Conservation (phyloP, 73 alveolate species). For the Uronychia binucleata region DNA sequence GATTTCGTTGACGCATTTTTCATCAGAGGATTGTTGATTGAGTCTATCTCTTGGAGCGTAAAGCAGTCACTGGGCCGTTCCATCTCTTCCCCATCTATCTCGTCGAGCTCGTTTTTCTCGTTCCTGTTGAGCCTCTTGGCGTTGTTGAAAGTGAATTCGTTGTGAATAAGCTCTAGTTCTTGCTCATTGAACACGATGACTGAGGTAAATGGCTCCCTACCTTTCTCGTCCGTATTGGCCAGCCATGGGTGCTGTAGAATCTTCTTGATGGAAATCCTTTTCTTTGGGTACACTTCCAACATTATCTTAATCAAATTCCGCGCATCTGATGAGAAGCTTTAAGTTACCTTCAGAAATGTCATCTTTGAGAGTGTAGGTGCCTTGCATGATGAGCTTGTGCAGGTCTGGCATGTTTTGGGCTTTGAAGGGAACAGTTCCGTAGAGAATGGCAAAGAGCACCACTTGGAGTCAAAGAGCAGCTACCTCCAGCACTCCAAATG, state of each 20-base stretch:
- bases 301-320: constrained; percentile 11
- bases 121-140: constrained; percentile 26
- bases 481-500: constrained; percentile 69
- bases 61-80: too few species aligned
- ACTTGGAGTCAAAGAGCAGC: constrained; percentile 6
- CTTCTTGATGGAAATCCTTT: constrained; percentile 75
- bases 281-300: constrained; percentile 57
- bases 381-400: constrained; percentile 49
- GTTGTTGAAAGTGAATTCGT: constrained; percentile 29
- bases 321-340: too few species aligned
- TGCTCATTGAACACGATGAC: constrained; percentile 27
- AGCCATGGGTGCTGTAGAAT: constrained; percentile 83
- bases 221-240: constrained; percentile 43
- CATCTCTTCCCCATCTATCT: not conserved
- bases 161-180: constrained; percentile 32
- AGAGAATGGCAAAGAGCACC: constrained; percentile 53
- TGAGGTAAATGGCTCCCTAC: not conserved
- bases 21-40: too few species aligned
- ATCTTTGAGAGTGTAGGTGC: constrained; percentile 17
- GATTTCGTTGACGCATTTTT: too few species aligned
- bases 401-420: constrained; percentile 53
- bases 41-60: too few species aligned
- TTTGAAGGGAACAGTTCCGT: constrained; percentile 62
- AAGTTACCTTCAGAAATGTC: constrained; percentile 8
- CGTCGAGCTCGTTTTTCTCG: constrained; percentile 62